Evolutionary conservation across 1,139 yeast genomes (phyloP).

Genomic region (Arxiozyma slooffiae): DNA sequence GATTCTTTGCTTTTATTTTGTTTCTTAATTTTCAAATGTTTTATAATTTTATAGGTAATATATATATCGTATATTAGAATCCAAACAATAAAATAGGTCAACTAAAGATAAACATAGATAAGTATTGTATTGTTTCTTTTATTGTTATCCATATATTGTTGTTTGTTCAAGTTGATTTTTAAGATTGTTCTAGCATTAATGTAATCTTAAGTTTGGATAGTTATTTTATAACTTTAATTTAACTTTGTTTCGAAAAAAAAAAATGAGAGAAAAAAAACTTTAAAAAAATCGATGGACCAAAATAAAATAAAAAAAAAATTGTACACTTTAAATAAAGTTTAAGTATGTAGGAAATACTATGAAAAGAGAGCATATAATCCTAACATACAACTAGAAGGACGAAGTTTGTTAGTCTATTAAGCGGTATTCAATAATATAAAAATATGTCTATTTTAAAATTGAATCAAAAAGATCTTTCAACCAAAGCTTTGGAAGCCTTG

Average conservation of each 20-base stretch:
- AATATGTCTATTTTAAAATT: constrained; percentile 1
- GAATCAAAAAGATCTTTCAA: constrained; percentile 9
- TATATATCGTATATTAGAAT: not conserved
- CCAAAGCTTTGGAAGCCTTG: constrained; percentile 20
- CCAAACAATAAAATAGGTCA: not conserved
- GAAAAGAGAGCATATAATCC: not conserved
- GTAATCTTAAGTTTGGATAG: no score
- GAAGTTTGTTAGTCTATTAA: not conserved
- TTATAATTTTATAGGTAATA: constrained; percentile 2
- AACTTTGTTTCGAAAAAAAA: no score
- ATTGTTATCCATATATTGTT: no score
- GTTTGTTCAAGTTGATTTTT: not conserved
- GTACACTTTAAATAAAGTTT: no score
- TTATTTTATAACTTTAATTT: no score
- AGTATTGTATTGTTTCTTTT: not conserved
- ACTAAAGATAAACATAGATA: not conserved
- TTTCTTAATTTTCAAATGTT: constrained; percentile 1
- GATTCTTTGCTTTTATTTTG: not conserved
- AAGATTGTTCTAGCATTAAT: not conserved
- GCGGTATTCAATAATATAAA: no score
- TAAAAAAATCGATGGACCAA: not conserved
- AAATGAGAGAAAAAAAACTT: no score
- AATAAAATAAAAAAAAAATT: no score
- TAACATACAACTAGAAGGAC: no score
- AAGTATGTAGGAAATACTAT: no score